Base-by-base conservation (phyloP, 2,329 filamentous ascomycete species). In the Diaporthe caulivora region DNA sequence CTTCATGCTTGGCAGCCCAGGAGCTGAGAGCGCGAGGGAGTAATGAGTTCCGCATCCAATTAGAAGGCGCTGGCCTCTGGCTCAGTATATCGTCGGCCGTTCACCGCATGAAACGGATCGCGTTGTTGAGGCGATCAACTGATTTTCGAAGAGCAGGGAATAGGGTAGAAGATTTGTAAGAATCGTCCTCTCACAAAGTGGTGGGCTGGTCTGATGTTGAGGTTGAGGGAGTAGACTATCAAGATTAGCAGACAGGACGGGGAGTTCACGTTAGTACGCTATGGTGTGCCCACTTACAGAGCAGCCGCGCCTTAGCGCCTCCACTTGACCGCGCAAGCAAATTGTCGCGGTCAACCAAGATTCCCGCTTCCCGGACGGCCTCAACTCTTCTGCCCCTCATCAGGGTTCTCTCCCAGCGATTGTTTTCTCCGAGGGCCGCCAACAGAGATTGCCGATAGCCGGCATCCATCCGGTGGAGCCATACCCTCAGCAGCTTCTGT, bases 41-140 rank as follows among this genome's bases (percentile, higher is more conserved):
- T n/a, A 21, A 58, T n/a, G n/a, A 42, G n/a, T 24, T 24, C 26
- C 42, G 24, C 42, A n/a, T 17, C 42, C 60, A 34, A 64, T 64
- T 42, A 34, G 18, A 4, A 24, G 21, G 37, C 29, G 8, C 44
- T 37, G n/a, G 37, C 15, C 21, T 21, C 13, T 40, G 31, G 47
- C 15, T 26, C 15, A 53, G 3, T 1, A 11, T n/a, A 37, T 4
- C 15, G 40, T 40, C 9, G 7, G 8, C 17, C 17, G 31, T 53
- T 67, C 62, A 67, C 62, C 47, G 62, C 62, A 65, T 37, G n/a
- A 65, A 18, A 51, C 24, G n/a, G n/a, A 18, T 37, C 62, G 21
- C 29, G n/a, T 53, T 11, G 51, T 67, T 67, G 62, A 53, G 62
- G 62, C 18, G 47, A 67, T 51, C 31, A 67, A 40, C 9, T 26